These are phyloP conservation scores for Nakaseomyces nivariensis DNA, from an alignment of 1,139 yeast species.

Conservation along the genomic window DNA sequence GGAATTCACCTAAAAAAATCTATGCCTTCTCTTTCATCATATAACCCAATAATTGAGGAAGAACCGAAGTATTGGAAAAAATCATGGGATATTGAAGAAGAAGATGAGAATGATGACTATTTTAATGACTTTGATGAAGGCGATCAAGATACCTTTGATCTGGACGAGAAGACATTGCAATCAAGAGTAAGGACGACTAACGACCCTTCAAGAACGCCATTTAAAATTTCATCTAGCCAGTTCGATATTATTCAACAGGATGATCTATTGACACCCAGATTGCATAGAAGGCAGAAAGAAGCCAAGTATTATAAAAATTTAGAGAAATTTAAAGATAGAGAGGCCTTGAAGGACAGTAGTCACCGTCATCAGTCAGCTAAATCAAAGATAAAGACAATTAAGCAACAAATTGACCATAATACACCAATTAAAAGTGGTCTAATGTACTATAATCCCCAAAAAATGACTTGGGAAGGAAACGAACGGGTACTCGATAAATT, in stretches of 20 bases:
- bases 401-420: slow-evolving; percentile 29
- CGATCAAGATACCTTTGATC: background rate
- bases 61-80: slow-evolving; percentile 5
- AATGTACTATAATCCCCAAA: slow-evolving; percentile 44
- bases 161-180: slow-evolving; percentile 1
- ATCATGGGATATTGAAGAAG: slow-evolving; percentile 8
- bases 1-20: slow-evolving; percentile 22
- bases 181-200: background rate
- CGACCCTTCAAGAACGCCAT: background rate
- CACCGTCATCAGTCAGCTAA: slow-evolving; percentile 9
- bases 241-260: slow-evolving; percentile 23
- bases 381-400: slow-evolving; percentile 24
- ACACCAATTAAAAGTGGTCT: slow-evolving; percentile 29
- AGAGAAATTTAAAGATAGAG: slow-evolving; percentile 20
- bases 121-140: slow-evolving; percentile 3
- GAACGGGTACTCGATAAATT: slow-evolving; percentile 43
- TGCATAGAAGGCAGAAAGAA: slow-evolving; percentile 19
- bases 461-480: slow-evolving; percentile 51
- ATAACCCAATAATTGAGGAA: slow-evolving; percentile 13
- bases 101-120: slow-evolving; percentile 4
- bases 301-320: slow-evolving; percentile 14
- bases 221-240: slow-evolving; percentile 21
- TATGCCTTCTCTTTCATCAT: slow-evolving; percentile 20
- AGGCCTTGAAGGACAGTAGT: background rate
- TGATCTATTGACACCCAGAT: slow-evolving; percentile 21